Conservation (phyloP, 257 asterid genomes). For the Echium plantagineum region DNA sequence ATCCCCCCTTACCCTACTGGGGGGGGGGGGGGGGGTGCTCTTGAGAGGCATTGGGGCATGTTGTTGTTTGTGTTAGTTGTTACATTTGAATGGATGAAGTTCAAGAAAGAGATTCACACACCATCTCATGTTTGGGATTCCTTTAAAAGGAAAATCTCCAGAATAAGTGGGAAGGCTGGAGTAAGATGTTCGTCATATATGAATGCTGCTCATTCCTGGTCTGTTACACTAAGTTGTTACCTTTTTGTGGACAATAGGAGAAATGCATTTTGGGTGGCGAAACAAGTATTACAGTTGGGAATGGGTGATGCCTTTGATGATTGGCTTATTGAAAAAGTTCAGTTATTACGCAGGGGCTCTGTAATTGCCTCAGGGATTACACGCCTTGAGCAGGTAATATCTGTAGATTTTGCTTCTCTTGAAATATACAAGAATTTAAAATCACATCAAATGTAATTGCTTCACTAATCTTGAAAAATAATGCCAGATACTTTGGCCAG, state of each 20-base stretch:
- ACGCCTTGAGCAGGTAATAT: conserved; percentile 75
- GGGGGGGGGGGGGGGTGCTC: too few species aligned
- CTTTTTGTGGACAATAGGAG: conserved; percentile 47
- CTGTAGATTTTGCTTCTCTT: conserved; percentile 1
- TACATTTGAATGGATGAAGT: not conserved
- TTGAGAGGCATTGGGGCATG: too few species aligned
- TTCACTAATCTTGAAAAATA: not conserved
- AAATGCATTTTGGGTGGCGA: conserved; percentile 96
- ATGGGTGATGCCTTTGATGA: conserved; percentile 99
- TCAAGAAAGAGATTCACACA: not conserved
- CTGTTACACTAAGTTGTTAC: conserved; percentile 13
- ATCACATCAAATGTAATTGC: conserved; percentile 4
- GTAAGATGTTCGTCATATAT: conserved; percentile 8
- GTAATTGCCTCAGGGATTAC: conserved; percentile 80
- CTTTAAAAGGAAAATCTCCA: conserved; percentile 1
- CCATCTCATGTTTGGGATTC: not conserved
- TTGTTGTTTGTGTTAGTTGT: too few species aligned
- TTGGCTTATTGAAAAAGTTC: conserved; percentile 94
- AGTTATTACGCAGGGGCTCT: conserved; percentile 70
- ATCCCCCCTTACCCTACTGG: too few species aligned
- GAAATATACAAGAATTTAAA: not conserved
- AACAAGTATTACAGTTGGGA: conserved; percentile 91
- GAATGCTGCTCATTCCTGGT: conserved; percentile 8
- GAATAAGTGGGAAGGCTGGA: conserved; percentile 11
- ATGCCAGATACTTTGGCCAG: conserved; percentile 84